These are phyloP conservation scores for Juglanconis juglandina DNA, from an alignment of 2,329 filamentous ascomycete genomes.

Conservation along the genomic window DNA sequence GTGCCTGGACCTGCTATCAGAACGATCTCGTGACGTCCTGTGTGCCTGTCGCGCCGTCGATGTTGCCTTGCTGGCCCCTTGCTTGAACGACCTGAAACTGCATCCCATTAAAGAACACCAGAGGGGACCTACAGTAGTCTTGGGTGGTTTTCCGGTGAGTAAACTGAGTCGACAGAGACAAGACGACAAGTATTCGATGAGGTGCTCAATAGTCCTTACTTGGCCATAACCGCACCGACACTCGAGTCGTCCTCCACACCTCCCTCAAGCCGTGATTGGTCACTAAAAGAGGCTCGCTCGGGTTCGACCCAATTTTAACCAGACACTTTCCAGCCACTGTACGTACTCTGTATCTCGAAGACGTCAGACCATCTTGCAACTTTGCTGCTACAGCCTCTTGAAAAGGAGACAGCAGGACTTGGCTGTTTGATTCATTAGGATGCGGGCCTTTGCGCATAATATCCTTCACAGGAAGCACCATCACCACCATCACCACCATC, in stretches of 20 bases:
- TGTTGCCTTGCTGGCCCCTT: neutral
- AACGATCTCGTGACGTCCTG: no score
- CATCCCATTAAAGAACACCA: neutral
- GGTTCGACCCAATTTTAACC: neutral
- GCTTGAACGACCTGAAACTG: neutral
- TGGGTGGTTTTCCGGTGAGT: neutral
- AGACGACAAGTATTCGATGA: neutral
- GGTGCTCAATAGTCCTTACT: no score
- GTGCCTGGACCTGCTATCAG: no score
- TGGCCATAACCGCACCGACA: neutral
- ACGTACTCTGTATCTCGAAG: neutral
- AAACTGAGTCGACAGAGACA: neutral
- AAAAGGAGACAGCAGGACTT: neutral
- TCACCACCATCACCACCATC: neutral
- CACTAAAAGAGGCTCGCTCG: neutral
- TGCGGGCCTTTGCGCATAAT: slow-evolving; percentile 5
- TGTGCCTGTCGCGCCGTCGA: neutral
- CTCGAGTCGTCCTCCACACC: neutral
- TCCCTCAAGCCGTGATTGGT: neutral
- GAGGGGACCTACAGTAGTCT: neutral
- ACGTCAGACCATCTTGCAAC: neutral
- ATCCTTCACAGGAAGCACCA: slow-evolving; percentile 1
- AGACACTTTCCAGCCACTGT: no score
- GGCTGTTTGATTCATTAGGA: neutral
- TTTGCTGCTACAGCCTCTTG: neutral